phyloP scores from a whole-genome alignment of 192 early-diverging fungal genomes.

The Pilaira anomala region DNA sequence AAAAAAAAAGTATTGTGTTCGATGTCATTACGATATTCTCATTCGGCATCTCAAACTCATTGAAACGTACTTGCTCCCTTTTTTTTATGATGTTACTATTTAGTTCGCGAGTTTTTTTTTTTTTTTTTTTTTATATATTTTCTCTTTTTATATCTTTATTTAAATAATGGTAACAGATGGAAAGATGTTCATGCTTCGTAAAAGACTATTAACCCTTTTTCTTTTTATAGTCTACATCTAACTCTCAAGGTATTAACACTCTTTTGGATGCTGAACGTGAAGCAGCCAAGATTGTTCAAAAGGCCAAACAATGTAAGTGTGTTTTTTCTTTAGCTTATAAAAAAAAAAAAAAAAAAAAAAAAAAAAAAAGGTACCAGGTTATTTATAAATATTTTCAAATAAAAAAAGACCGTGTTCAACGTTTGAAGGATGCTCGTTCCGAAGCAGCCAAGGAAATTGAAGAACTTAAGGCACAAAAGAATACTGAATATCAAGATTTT shows the following conservation, averaged over 20 bases:
- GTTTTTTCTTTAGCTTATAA: too few species aligned
- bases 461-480: slow-evolving; percentile 79
- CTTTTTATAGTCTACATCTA: slow-evolving; percentile 43
- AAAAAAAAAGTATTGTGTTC: too few species aligned
- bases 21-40: too few species aligned
- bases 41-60: too few species aligned
- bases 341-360: not conserved
- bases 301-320: slow-evolving; percentile 83
- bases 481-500: slow-evolving; percentile 71
- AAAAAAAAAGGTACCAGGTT: too few species aligned
- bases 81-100: not conserved
- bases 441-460: slow-evolving; percentile 93
- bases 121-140: too few species aligned
- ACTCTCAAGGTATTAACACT: slow-evolving; percentile 90
- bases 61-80: too few species aligned
- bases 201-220: not conserved
- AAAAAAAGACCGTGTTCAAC: slow-evolving; percentile 76
- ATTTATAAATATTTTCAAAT: not conserved
- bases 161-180: too few species aligned
- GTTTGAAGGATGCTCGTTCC: slow-evolving; percentile 92
- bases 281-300: slow-evolving; percentile 88
- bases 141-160: too few species aligned
- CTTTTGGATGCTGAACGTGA: slow-evolving; percentile 98
- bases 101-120: too few species aligned
- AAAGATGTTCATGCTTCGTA: too few species aligned